These are phyloP conservation scores for Apiotrichum mycotoxinovorans DNA, from an alignment of 1,284 basidiomycete species.

Conservation along the genomic window DNA sequence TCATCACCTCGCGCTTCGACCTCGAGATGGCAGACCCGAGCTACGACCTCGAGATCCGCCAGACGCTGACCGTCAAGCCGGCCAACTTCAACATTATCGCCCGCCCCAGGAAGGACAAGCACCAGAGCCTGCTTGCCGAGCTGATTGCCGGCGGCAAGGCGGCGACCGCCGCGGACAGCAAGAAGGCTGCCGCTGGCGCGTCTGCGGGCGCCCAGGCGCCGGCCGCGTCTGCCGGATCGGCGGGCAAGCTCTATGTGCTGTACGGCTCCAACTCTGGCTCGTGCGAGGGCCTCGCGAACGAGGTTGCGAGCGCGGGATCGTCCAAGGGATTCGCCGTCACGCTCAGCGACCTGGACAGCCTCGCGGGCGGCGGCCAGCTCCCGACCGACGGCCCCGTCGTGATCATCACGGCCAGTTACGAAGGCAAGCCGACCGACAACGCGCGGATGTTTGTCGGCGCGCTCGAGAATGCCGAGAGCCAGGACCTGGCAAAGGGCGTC, in stretches of 20 bases:
- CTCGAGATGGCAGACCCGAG: conserved; percentile 52
- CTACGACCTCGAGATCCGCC: conserved; percentile 53
- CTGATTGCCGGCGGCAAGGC: conserved; percentile 9
- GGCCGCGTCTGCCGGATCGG: neutral
- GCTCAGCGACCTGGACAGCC: conserved; percentile 54
- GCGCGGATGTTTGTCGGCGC: conserved; percentile 20
- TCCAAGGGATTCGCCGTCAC: conserved; percentile 52
- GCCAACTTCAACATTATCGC: conserved; percentile 53
- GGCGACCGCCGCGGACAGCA: neutral
- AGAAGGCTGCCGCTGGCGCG: neutral
- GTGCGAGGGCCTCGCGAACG: conserved; percentile 56
- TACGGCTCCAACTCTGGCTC: conserved; percentile 54
- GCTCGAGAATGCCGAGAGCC: conserved; percentile 2
- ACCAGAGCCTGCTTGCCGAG: conserved; percentile 21
- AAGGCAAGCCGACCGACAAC: conserved; percentile 49
- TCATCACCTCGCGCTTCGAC: conserved; percentile 54
- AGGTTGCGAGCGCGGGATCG: conserved; percentile 52
- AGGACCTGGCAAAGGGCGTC: conserved; percentile 42
- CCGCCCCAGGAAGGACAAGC: conserved; percentile 36
- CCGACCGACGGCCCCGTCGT: conserved; percentile 56
- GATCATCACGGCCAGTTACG: conserved; percentile 57
- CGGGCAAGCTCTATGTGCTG: conserved; percentile 14
- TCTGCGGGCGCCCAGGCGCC: no score
- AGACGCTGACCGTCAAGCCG: conserved; percentile 56
- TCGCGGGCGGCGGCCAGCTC: conserved; percentile 43